Conservation (phyloP, 176 grass and related monocot species). For the Tillandsia fasciculata region DNA sequence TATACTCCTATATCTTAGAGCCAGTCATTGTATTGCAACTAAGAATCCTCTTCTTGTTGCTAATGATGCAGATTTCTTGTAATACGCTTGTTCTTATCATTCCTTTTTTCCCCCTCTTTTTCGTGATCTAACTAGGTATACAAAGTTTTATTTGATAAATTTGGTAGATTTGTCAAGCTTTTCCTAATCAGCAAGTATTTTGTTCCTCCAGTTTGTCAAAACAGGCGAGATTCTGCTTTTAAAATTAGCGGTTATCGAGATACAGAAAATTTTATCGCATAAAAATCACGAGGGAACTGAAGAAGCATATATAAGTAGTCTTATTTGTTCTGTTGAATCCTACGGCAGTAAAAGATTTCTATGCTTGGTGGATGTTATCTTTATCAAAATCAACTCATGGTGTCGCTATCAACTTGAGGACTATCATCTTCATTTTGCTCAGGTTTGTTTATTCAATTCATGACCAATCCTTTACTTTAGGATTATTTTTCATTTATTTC, state of each 20-base stretch:
- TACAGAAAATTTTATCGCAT: slow-evolving; percentile 36
- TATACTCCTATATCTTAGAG: neutral
- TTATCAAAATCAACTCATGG: slow-evolving; percentile 54
- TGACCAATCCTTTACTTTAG: too few species aligned
- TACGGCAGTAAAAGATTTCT: slow-evolving; percentile 30
- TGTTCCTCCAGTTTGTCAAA: slow-evolving; percentile 48
- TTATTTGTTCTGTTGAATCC: slow-evolving; percentile 56
- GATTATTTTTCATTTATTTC: too few species aligned
- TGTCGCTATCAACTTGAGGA: slow-evolving; percentile 55
- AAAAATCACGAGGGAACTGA: slow-evolving; percentile 37
- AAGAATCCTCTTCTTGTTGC: neutral
- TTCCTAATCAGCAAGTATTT: neutral
- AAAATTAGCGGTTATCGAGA: slow-evolving; percentile 44
- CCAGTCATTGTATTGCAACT: neutral
- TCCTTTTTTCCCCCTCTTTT: slow-evolving; percentile 9
- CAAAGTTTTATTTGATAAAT: neutral
- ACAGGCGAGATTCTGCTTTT: slow-evolving; percentile 61
- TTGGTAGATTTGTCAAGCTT: neutral
- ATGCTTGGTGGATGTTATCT: slow-evolving; percentile 48
- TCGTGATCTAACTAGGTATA: too few species aligned
- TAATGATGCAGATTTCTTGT: neutral
- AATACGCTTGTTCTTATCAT: slow-evolving; percentile 20
- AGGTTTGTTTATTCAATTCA: slow-evolving; percentile 31
- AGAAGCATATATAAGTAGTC: slow-evolving; percentile 47
- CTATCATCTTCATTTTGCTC: slow-evolving; percentile 70